Conservation (phyloP, 805 yeast genomes). For the Pichia pseudocactophila region DNA sequence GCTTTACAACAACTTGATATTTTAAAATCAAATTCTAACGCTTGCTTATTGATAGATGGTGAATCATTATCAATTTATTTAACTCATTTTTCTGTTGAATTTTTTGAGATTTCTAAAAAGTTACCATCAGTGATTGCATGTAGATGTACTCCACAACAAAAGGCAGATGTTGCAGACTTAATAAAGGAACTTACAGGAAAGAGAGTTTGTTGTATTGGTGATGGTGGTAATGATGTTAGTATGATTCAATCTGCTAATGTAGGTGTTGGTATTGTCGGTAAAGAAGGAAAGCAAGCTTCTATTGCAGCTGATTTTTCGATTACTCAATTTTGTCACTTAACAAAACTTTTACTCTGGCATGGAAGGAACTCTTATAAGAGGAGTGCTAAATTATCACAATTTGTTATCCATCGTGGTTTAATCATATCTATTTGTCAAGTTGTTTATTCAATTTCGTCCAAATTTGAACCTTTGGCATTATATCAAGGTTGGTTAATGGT, state of each 20-base stretch:
- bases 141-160: conserved; percentile 97
- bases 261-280: conserved; percentile 98
- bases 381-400: conserved; percentile 90
- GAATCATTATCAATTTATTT: conserved; percentile 72
- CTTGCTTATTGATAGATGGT: conserved; percentile 86
- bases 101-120: conserved; percentile 64
- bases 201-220: conserved; percentile 96
- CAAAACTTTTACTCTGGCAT: conserved; percentile 89
- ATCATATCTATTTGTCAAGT: conserved; percentile 93
- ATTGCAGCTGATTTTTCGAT: conserved; percentile 95
- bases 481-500: conserved; percentile 98
- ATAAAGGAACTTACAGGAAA: conserved; percentile 76
- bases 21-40: conserved; percentile 50
- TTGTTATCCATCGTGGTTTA: conserved; percentile 93
- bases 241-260: conserved; percentile 99
- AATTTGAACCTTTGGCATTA: conserved; percentile 88
- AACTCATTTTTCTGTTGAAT: conserved; percentile 56
- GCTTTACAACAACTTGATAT: conserved; percentile 75
- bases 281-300: conserved; percentile 96
- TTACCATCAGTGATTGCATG: conserved; percentile 97
- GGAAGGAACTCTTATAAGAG: conserved; percentile 96
- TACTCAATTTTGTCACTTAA: conserved; percentile 81
- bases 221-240: conserved; percentile 98
- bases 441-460: conserved; percentile 76
- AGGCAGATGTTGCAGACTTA: conserved; percentile 84